These are phyloP conservation scores for Jimgerdemannia lactiflua DNA, from an alignment of 192 early-diverging fungal species.

Conservation along the genomic window DNA sequence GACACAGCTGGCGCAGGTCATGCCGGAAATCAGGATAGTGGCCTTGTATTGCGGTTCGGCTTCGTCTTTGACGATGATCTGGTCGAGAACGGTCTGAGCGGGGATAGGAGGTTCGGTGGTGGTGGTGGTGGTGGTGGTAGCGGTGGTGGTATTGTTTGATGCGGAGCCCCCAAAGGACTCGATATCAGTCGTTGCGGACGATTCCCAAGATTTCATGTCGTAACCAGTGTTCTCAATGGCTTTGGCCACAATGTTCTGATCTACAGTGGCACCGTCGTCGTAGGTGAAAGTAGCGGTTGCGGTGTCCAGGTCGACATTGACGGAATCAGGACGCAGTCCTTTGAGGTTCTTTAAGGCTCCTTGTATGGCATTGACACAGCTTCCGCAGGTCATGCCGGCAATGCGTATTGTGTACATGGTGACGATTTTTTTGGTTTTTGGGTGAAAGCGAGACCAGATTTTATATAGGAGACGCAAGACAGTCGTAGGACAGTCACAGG, in stretches of 20 bases:
- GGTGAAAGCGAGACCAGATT: too few relatives aligned
- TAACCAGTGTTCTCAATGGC: background rate
- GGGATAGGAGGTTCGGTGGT: conserved; percentile 9
- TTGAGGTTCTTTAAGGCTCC: conserved; percentile 33
- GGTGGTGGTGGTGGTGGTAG: conserved; percentile 14
- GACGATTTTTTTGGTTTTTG: too few relatives aligned
- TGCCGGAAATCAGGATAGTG: conserved; percentile 53
- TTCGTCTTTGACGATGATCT: conserved; percentile 6
- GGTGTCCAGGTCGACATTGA: background rate
- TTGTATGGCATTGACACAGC: conserved; percentile 75
- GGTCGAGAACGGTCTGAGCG: conserved; percentile 15
- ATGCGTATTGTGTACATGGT: conserved; percentile 19
- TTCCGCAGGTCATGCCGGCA: conserved; percentile 84
- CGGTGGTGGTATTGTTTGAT: conserved; percentile 1
- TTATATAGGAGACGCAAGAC: too few relatives aligned
- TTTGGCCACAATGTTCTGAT: conserved; percentile 15
- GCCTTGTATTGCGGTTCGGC: background rate
- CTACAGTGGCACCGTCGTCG: background rate
- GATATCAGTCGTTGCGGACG: background rate
- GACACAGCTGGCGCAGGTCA: conserved; percentile 90
- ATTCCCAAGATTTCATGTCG: background rate
- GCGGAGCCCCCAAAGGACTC: conserved; percentile 12
- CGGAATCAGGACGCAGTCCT: conserved; percentile 8
- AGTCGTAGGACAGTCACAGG: too few relatives aligned
- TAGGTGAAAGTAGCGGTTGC: conserved; percentile 5